Percentiles rank a stretch among this genome's conserved stretches.
These are phyloP conservation scores for Pichia exigua DNA, from an alignment of 805 yeast species.

Conservation along the genomic window DNA sequence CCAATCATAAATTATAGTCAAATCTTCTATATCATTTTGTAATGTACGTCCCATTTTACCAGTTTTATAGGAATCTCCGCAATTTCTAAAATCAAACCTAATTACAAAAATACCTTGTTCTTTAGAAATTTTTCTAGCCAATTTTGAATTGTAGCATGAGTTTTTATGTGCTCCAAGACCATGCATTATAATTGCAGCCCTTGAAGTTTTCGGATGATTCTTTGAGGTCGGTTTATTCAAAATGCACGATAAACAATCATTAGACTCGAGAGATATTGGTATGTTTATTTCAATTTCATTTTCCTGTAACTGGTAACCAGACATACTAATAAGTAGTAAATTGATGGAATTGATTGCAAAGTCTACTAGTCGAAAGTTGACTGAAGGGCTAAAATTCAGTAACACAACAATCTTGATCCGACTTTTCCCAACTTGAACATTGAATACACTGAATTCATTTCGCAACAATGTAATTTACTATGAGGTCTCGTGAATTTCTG, in stretches of 20 bases:
- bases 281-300: constrained; percentile 12
- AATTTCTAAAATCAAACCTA: constrained; percentile 78
- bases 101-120: constrained; percentile 56
- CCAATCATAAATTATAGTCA: constrained; percentile 39
- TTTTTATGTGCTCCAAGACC: constrained; percentile 83
- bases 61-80: constrained; percentile 60
- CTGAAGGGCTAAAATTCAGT: too few relatives aligned
- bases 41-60: constrained; percentile 52
- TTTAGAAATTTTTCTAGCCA: constrained; percentile 54
- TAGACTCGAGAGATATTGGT: constrained; percentile 7
- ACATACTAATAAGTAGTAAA: constrained; percentile 1
- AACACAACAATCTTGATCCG: too few relatives aligned
- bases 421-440: too few relatives aligned
- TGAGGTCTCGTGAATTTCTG: neutral
- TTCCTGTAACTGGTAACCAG: constrained; percentile 9
- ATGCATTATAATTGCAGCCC: constrained; percentile 56
- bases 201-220: constrained; percentile 12
- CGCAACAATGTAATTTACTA: too few relatives aligned
- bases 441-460: too few relatives aligned
- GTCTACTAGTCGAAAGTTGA: too few relatives aligned
- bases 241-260: constrained; percentile 14
- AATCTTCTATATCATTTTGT: constrained; percentile 60
- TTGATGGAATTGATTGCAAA: too few relatives aligned
- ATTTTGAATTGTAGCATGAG: constrained; percentile 59
- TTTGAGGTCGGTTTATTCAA: constrained; percentile 15